These are phyloP conservation scores for Blepharisma japonicum DNA, from an alignment of 73 alveolate genomes.

Conservation along the genomic window DNA sequence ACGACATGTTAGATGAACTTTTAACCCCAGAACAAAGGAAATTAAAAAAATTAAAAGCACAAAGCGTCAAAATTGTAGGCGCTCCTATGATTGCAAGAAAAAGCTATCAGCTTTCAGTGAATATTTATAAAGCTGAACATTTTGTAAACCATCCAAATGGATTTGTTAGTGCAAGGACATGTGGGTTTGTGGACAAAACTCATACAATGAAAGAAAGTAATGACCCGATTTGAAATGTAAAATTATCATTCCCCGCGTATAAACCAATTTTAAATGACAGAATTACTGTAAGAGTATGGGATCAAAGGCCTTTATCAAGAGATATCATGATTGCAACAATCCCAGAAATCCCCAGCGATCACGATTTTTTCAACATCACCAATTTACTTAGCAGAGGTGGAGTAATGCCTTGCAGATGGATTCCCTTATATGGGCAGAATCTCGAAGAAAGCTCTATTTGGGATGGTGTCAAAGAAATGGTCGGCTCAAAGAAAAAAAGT, in stretches of 20 bases:
- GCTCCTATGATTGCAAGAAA: conserved; percentile 59
- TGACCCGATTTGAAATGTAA: conserved; percentile 66
- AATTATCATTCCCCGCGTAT: conserved; percentile 73
- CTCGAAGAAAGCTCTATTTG: conserved; percentile 59
- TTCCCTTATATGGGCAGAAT: conserved; percentile 80
- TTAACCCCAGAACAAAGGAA: conserved; percentile 53
- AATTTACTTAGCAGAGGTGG: conserved; percentile 81
- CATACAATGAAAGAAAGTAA: conserved; percentile 56
- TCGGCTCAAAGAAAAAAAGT: conserved; percentile 42
- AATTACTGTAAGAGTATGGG: conserved; percentile 87
- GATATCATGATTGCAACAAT: conserved; percentile 78
- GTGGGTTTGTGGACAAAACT: conserved; percentile 69
- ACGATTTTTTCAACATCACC: conserved; percentile 78
- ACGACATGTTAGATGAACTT: conserved; percentile 64
- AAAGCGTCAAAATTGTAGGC: conserved; percentile 40
- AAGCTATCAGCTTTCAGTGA: conserved; percentile 71
- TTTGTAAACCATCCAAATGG: conserved; percentile 57
- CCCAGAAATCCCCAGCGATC: conserved; percentile 83
- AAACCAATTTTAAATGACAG: conserved; percentile 87
- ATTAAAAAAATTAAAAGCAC: conserved; percentile 47
- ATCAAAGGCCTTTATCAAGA: conserved; percentile 50
- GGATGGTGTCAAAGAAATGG: conserved; percentile 34
- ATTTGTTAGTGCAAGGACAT: conserved; percentile 73
- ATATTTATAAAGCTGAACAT: conserved; percentile 79
- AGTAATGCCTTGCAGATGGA: conserved; percentile 77